These are phyloP conservation scores for Curvularia sp. DNA, from an alignment of 2,329 filamentous ascomycete species.

Conservation along the genomic window DNA sequence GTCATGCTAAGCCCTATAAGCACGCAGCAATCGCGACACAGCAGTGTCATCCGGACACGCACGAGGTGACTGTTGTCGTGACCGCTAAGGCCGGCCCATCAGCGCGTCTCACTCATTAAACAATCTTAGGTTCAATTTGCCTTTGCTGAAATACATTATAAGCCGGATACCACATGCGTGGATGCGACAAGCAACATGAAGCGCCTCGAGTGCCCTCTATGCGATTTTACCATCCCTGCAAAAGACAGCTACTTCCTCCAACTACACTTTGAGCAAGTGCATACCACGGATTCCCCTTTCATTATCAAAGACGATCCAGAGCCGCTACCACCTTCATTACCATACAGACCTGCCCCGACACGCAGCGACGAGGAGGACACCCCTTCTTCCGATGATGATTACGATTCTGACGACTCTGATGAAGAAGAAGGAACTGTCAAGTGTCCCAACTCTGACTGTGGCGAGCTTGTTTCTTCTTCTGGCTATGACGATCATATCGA, in stretches of 20 bases:
- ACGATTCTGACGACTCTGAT: conserved; percentile 28
- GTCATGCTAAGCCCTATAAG: conserved; percentile 30
- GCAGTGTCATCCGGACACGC: conserved; percentile 10
- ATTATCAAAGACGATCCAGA: conserved; percentile 42
- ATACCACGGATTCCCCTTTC: conserved; percentile 51
- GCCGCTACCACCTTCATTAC: conserved; percentile 34
- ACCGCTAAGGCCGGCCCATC: background rate
- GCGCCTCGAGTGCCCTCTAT: conserved; percentile 48
- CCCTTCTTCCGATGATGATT: conserved; percentile 39
- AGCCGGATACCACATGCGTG: conserved; percentile 6
- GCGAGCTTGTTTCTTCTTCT: conserved; percentile 51
- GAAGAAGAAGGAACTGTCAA: conserved; percentile 43
- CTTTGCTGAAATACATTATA: conserved; percentile 7
- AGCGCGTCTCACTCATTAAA: background rate
- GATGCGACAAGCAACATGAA: conserved; percentile 29
- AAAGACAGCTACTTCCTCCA: conserved; percentile 46
- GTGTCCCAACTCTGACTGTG: conserved; percentile 55
- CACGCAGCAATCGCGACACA: conserved; percentile 16
- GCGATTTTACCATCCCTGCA: conserved; percentile 39
- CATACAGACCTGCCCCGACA: conserved; percentile 29
- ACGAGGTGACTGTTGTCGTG: conserved; percentile 20
- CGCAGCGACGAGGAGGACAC: conserved; percentile 28
- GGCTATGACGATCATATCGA: conserved; percentile 58
- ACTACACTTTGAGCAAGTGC: conserved; percentile 52
- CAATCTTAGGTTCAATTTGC: background rate